Evolutionary conservation across 345 rosid species (phyloP).

Genomic region (Aquilaria sinensis): DNA sequence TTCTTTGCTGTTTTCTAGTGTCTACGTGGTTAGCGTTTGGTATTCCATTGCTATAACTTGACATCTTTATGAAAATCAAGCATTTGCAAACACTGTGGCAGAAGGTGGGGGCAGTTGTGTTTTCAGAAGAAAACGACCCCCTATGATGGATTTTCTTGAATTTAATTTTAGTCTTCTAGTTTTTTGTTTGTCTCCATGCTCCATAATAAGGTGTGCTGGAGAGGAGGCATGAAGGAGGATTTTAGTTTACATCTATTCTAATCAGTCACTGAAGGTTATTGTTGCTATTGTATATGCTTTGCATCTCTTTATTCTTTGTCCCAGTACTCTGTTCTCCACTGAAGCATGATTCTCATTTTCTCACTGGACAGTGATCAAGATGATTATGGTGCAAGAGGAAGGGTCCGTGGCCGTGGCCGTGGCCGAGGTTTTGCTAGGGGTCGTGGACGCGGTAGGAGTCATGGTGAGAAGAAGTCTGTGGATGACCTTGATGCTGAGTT

Average conservation of each 20-base stretch:
- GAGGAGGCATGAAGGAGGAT: too few species aligned
- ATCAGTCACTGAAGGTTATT: too few species aligned
- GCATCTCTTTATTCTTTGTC: neutral
- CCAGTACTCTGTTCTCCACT: neutral
- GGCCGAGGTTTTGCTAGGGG: conserved; percentile 14
- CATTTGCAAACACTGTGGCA: neutral
- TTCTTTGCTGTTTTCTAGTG: neutral
- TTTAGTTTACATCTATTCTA: too few species aligned
- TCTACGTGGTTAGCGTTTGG: neutral
- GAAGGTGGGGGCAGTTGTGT: neutral
- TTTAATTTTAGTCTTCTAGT: neutral
- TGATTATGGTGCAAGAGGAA: conserved; percentile 16
- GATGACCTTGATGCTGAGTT: conserved; percentile 66
- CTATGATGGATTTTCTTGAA: neutral
- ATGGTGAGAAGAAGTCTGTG: conserved; percentile 28
- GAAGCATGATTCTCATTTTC: too few species aligned
- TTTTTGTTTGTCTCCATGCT: too few species aligned
- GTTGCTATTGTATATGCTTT: too few species aligned
- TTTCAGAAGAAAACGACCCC: neutral
- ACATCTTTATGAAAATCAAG: too few species aligned
- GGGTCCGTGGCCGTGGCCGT: conserved; percentile 17
- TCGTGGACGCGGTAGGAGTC: conserved; percentile 16
- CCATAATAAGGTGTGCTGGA: too few species aligned
- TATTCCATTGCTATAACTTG: neutral
- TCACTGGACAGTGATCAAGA: conserved; percentile 14